Conservation (phyloP, 2,329 filamentous ascomycete genomes). For the Penicillium sp. region DNA sequence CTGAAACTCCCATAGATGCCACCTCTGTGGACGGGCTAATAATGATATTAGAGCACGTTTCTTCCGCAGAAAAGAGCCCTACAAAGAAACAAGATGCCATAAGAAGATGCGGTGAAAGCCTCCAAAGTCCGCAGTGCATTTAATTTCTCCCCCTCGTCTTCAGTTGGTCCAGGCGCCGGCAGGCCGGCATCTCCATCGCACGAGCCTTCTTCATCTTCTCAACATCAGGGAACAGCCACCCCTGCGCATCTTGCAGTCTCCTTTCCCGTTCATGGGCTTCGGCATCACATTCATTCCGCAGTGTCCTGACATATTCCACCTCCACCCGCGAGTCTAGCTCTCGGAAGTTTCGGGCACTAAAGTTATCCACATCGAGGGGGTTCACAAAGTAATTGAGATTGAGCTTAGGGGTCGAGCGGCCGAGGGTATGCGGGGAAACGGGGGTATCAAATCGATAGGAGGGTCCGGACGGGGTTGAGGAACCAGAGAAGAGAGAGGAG, state of each 20-base stretch:
- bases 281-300: conserved; percentile 71
- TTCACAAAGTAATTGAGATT: conserved; percentile 84
- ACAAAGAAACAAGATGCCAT: conserved; percentile 1
- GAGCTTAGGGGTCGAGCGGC: conserved; percentile 68
- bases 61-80: background rate
- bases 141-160: conserved; percentile 34
- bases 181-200: conserved; percentile 60
- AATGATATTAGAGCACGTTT: conserved; percentile 6
- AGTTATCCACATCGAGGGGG: conserved; percentile 71
- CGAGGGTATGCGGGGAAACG: conserved; percentile 68
- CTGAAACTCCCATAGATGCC: conserved; percentile 1
- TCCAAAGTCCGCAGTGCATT: background rate
- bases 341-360: conserved; percentile 65
- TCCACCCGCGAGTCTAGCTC: conserved; percentile 79
- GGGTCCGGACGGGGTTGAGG: conserved; percentile 60
- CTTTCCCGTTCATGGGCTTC: conserved; percentile 67
- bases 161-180: conserved; percentile 56
- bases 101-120: background rate
- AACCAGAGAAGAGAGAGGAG: conserved; percentile 70
- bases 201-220: conserved; percentile 74
- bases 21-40: background rate
- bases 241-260: conserved; percentile 74
- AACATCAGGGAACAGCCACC: conserved; percentile 81
- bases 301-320: conserved; percentile 63
- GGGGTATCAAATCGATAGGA: conserved; percentile 73